Conservation (phyloP, 108 stramenopile species). For the Hondaea fermentalgiana region DNA sequence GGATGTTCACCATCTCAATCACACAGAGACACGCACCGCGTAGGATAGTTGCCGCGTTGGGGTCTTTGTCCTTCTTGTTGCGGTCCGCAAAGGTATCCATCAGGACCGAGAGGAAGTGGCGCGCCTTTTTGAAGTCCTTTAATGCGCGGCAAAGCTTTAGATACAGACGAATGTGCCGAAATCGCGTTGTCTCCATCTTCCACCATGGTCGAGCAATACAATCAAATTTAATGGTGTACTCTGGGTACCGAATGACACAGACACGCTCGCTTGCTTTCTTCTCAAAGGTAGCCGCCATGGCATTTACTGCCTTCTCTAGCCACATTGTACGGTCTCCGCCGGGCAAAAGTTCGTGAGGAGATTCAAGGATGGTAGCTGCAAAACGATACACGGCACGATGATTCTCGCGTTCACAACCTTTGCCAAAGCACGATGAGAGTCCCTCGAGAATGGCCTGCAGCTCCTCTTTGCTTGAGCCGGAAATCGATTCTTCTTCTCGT, state of each 20-base stretch:
- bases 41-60: not conserved
- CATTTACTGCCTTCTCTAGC: not conserved
- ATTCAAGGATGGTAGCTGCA: not conserved
- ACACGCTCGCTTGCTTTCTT: not conserved
- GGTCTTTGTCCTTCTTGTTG: not conserved
- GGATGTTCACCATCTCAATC: not conserved
- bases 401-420: not conserved
- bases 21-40: not conserved
- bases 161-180: not conserved
- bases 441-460: not conserved
- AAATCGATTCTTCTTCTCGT: not conserved
- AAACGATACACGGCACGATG: not conserved
- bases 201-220: not conserved
- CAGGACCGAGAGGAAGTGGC: not conserved
- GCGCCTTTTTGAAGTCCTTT: not conserved
- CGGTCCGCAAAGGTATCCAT: not conserved
- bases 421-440: not conserved
- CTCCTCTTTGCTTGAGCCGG: too few relatives aligned
- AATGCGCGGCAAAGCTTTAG: not conserved
- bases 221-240: not conserved
- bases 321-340: not conserved
- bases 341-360: not conserved
- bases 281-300: not conserved
- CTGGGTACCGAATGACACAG: not conserved
- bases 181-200: not conserved